Conservation (phyloP, 108 stramenopile species). For the Nitzschia sp. region DNA sequence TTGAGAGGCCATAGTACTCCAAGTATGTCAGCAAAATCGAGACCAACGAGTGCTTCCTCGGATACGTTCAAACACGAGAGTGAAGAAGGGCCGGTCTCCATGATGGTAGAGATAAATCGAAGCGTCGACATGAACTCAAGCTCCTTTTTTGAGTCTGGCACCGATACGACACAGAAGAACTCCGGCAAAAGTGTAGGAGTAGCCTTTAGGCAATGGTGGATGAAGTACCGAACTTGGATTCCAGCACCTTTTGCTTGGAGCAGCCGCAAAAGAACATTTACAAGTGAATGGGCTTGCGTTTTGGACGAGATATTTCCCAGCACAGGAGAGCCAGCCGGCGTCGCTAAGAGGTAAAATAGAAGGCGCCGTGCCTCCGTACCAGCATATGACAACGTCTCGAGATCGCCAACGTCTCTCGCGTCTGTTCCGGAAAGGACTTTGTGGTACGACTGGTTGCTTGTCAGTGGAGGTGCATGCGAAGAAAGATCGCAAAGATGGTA, state of each 20-base stretch:
- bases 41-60: neutral
- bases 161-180: constrained; percentile 47
- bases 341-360: constrained; percentile 60
- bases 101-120: constrained; percentile 48
- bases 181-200: constrained; percentile 54
- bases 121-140: constrained; percentile 54
- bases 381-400: constrained; percentile 19
- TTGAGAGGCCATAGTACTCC: constrained; percentile 47
- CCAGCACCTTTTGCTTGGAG: constrained; percentile 31
- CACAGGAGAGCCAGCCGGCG: constrained; percentile 52
- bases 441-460: constrained; percentile 24
- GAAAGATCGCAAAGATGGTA: constrained; percentile 51
- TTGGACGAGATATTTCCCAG: constrained; percentile 32
- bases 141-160: constrained; percentile 62
- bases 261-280: constrained; percentile 38
- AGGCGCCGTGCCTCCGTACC: constrained; percentile 63
- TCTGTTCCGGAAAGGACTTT: constrained; percentile 39
- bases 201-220: constrained; percentile 40
- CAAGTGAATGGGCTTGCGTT: constrained; percentile 15
- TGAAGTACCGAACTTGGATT: constrained; percentile 40
- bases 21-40: constrained; percentile 23
- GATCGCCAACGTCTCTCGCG: constrained; percentile 15
- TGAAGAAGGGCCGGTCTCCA: constrained; percentile 53
- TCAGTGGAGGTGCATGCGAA: constrained; percentile 50
- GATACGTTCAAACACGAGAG: constrained; percentile 1